Evolutionary conservation across 2,329 filamentous ascomycete genomes (phyloP).

Genomic region (Kalaharituber pfeilii): DNA sequence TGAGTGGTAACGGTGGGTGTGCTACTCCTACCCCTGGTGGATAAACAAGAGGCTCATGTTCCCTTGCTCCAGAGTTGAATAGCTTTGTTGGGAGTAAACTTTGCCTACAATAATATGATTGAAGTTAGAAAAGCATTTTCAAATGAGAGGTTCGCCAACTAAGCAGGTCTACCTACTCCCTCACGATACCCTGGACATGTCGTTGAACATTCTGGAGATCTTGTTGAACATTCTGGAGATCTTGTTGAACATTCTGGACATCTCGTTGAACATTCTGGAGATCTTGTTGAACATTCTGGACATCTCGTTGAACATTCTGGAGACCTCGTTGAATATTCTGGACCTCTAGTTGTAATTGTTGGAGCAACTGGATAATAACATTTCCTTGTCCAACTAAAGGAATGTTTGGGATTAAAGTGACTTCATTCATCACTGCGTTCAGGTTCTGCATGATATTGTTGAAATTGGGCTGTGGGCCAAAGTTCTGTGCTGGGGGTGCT

Average conservation of each 20-base stretch:
- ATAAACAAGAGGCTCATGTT: neutral
- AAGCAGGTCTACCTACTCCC: conserved; percentile 9
- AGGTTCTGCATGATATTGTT: conserved; percentile 6
- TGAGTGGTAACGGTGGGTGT: conserved; percentile 6
- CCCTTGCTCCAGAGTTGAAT: conserved; percentile 2
- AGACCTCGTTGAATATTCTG: conserved; percentile 4
- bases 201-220: conserved; percentile 1
- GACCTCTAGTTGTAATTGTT: conserved; percentile 3
- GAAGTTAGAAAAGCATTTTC: conserved; percentile 1
- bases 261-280: conserved; percentile 3
- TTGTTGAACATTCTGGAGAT: neutral
- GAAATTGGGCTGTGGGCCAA: conserved; percentile 5
- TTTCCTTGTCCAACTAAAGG: conserved; percentile 6
- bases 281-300: conserved; percentile 2
- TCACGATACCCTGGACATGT: conserved; percentile 3
- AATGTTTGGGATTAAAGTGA: conserved; percentile 5
- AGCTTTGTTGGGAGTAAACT: conserved; percentile 8
- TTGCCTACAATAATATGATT: conserved; percentile 4
- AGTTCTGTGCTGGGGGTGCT: no score
- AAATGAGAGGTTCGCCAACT: conserved; percentile 2
- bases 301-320: conserved; percentile 1
- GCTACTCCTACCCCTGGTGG: conserved; percentile 4
- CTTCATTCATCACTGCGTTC: conserved; percentile 4
- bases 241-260: neutral
- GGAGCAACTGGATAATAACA: conserved; percentile 3